Percentiles rank a stretch among this genome's conserved stretches.
These are phyloP conservation scores for Cruciata laevipes DNA, from an alignment of 257 asterid species.

Conservation along the genomic window DNA sequence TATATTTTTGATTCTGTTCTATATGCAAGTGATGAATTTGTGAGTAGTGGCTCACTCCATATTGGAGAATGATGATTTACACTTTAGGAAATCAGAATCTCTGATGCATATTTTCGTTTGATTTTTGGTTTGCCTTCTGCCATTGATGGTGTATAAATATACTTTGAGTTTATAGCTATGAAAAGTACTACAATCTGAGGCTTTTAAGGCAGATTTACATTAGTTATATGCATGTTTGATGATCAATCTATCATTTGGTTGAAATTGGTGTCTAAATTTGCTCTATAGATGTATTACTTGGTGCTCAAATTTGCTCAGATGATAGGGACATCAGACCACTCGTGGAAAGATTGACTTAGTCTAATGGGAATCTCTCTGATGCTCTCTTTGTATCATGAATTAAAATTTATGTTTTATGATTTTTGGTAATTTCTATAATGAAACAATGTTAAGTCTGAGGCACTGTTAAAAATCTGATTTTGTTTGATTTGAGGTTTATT, in stretches of 20 bases:
- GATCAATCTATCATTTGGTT: not conserved
- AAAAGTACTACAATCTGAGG: conserved; percentile 13
- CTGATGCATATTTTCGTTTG: conserved; percentile 10
- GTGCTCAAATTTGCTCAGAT: not conserved
- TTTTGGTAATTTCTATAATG: not conserved
- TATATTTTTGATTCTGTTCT: not conserved
- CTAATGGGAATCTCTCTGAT: conserved; percentile 85
- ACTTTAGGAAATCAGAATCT: conserved; percentile 23
- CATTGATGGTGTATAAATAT: conserved; percentile 20
- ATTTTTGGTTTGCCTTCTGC: conserved; percentile 2
- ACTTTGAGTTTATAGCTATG: conserved; percentile 16
- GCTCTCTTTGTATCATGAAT: conserved; percentile 16
- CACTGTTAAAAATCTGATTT: not conserved
- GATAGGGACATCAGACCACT: conserved; percentile 64
- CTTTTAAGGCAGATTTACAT: not conserved
- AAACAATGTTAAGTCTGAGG: conserved; percentile 14
- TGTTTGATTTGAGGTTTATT: too few relatives aligned
- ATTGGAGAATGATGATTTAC: conserved; percentile 11
- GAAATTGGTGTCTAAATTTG: too few relatives aligned
- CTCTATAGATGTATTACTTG: too few relatives aligned
- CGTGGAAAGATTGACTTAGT: conserved; percentile 37
- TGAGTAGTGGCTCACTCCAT: conserved; percentile 1
- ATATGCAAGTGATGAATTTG: conserved; percentile 10
- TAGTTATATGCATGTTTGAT: not conserved
- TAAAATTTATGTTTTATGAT: too few relatives aligned